Percentiles rank a stretch among this genome's conserved stretches.
These are phyloP conservation scores for Cornus suecica DNA, from an alignment of 148 eudicot genomes.

Conservation along the genomic window DNA sequence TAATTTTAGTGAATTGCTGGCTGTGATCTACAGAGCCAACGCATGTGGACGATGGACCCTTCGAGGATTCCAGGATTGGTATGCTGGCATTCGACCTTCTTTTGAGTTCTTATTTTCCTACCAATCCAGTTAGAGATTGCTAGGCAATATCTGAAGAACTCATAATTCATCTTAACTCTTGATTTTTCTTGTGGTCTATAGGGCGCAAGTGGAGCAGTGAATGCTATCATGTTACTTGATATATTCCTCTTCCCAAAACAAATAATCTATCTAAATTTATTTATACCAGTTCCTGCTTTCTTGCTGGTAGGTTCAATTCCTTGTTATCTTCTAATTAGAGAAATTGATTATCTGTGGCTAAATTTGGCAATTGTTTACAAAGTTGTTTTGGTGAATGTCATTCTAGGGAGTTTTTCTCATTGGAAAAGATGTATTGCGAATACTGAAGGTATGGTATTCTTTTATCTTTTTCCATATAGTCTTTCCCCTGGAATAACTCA, in stretches of 20 bases:
- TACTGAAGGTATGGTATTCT: conserved; percentile 50
- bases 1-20: neutral
- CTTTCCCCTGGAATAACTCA: neutral
- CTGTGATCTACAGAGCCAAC: conserved; percentile 33
- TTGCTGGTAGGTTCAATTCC: conserved; percentile 50
- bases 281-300: conserved; percentile 87
- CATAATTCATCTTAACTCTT: neutral
- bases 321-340: neutral
- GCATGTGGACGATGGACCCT: conserved; percentile 31
- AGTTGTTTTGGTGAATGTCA: conserved; percentile 14
- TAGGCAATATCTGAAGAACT: neutral
- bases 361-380: conserved; percentile 16
- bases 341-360: neutral
- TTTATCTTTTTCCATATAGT: neutral
- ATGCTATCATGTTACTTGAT: conserved; percentile 83
- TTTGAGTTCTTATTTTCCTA: neutral
- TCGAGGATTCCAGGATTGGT: conserved; percentile 69
- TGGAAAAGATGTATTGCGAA: conserved; percentile 65
- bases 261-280: conserved; percentile 52
- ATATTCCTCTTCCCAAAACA: conserved; percentile 71
- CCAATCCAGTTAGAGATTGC: neutral
- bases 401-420: conserved; percentile 67
- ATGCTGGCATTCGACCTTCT: conserved; percentile 15
- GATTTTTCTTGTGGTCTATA: conserved; percentile 20
- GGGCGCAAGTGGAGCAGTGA: conserved; percentile 96